A percentile compares a stretch with the other conserved stretches of the same genome.
Conservation (phyloP, 345 rosid species). For the Dimocarpus longan region DNA sequence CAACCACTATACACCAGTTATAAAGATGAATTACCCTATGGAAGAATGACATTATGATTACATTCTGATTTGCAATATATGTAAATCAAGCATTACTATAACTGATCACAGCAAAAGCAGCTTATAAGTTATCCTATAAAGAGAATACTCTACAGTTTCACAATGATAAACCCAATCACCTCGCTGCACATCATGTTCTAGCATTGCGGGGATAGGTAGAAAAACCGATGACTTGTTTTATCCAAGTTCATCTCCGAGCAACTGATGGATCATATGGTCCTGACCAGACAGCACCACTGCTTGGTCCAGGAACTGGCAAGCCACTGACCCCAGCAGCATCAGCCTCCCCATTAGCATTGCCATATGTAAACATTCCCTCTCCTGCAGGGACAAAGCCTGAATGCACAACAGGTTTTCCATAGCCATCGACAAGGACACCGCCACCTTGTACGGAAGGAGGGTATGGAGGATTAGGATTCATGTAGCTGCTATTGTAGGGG, state of each 20-base stretch:
- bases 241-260: constrained; percentile 20
- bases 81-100: neutral
- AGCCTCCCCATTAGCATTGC: constrained; percentile 25
- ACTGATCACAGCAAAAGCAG: constrained; percentile 6
- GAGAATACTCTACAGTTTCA: neutral
- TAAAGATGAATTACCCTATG: neutral
- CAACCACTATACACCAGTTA: neutral
- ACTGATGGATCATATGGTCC: constrained; percentile 36
- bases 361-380: constrained; percentile 30
- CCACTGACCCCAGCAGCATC: constrained; percentile 11
- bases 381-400: constrained; percentile 24
- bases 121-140: neutral
- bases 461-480: constrained; percentile 30
- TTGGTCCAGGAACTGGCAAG: constrained; percentile 17
- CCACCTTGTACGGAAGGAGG: constrained; percentile 24
- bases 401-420: constrained; percentile 28
- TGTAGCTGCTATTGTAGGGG: constrained; percentile 27
- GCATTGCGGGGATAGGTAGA: neutral
- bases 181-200: neutral
- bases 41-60: constrained; percentile 2
- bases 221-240: neutral
- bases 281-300: constrained; percentile 27
- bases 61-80: neutral
- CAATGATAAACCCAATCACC: neutral
- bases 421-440: constrained; percentile 33